Conservation (phyloP, 202 grass and related monocot species). For the Eragrostis tef region DNA sequence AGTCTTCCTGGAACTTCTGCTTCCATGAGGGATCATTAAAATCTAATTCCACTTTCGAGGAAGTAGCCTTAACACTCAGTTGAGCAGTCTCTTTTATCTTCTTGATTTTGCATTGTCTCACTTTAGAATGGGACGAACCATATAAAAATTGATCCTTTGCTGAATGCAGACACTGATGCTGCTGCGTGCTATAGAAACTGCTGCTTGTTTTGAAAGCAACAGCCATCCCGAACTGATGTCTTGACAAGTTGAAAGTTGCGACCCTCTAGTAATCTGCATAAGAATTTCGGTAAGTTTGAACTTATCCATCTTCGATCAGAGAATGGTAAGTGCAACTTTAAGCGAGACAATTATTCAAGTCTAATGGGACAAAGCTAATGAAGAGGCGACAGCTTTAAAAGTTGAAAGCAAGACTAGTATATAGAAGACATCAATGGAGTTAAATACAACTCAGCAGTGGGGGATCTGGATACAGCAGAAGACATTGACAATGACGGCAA, state of each 20-base stretch:
- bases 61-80: constrained; percentile 45
- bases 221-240: constrained; percentile 31
- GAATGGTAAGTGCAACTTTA: not conserved
- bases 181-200: constrained; percentile 1
- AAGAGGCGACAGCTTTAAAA: not conserved
- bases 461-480: constrained; percentile 48
- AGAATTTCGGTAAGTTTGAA: constrained; percentile 25
- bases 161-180: constrained; percentile 17
- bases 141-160: constrained; percentile 17
- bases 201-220: constrained; percentile 51
- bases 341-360: not conserved
- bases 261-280: constrained; percentile 27
- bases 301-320: not conserved
- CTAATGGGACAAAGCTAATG: not conserved
- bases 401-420: no score
- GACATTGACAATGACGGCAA: constrained; percentile 45
- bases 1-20: constrained; percentile 71
- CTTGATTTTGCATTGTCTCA: constrained; percentile 45
- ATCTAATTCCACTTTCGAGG: constrained; percentile 58
- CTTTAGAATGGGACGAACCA: constrained; percentile 48
- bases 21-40: constrained; percentile 79
- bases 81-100: constrained; percentile 39
- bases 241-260: constrained; percentile 3
- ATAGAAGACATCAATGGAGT: no score
- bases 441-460: not conserved